Conservation (phyloP, 305 asterid genomes). For the Coffea humblotiana region DNA sequence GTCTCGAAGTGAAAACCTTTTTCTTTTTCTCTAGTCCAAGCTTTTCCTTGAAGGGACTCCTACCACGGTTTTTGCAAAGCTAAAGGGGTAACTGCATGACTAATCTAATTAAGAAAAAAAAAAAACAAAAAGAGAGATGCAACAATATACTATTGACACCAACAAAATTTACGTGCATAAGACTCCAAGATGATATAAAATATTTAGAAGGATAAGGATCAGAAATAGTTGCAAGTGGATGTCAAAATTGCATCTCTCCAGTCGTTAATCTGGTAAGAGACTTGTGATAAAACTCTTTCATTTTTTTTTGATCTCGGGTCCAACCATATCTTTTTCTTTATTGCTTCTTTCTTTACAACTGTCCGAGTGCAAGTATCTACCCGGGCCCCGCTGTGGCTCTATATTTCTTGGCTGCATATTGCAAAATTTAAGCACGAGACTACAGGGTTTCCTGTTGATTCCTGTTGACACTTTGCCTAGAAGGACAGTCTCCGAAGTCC, state of each 20-base stretch:
- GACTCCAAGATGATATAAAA: background rate
- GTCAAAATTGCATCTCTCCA: background rate
- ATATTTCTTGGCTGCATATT: background rate
- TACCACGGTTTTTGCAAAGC: background rate
- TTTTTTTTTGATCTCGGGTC: background rate
- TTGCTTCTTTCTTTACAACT: background rate
- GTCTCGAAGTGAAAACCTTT: background rate
- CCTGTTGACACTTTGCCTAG: background rate
- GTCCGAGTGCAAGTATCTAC: background rate
- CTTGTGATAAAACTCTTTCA: background rate
- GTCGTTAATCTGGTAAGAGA: background rate
- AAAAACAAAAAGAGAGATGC: background rate
- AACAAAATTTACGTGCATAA: background rate
- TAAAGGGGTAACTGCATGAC: background rate
- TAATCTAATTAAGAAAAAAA: no score
- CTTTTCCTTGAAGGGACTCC: no score
- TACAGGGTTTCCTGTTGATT: background rate
- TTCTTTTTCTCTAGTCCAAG: background rate
- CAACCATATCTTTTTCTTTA: background rate
- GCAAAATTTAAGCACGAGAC: background rate
- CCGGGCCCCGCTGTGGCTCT: background rate
- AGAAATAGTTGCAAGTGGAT: background rate
- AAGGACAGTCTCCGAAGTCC: background rate
- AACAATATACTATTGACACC: background rate
- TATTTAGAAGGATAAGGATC: background rate